Evolutionary conservation across 2,329 filamentous ascomycete species (phyloP).

Genomic region (Plenodomus biglobosus): DNA sequence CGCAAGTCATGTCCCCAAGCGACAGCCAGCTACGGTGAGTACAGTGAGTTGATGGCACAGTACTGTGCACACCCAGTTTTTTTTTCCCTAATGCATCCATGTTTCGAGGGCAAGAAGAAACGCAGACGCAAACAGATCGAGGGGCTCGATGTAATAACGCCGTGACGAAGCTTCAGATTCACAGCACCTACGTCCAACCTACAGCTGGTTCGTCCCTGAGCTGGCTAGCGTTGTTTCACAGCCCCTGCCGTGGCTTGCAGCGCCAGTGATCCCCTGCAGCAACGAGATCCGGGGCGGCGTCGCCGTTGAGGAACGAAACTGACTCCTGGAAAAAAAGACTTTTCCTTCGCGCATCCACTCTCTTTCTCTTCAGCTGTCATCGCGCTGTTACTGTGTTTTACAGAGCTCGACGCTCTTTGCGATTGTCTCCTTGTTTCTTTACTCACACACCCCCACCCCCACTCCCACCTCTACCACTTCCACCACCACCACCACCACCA

Average conservation of each 20-base stretch:
- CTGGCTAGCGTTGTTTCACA: conserved; percentile 19
- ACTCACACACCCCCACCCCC: conserved; percentile 14
- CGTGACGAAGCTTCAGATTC: conserved; percentile 5
- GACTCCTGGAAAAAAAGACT: conserved; percentile 9
- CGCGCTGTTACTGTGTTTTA: conserved; percentile 17
- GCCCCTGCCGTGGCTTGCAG: conserved; percentile 20
- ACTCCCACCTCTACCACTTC: too few species aligned
- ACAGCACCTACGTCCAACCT: too few species aligned
- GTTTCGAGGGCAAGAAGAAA: too few species aligned
- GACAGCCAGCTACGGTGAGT: too few species aligned
- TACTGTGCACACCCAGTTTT: too few species aligned
- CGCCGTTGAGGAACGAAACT: conserved; percentile 11
- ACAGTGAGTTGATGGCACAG: too few species aligned
- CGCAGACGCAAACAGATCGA: background rate
- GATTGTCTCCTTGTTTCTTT: conserved; percentile 18
- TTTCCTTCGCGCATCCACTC: conserved; percentile 16
- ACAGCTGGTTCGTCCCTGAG: conserved; percentile 23
- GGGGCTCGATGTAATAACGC: background rate
- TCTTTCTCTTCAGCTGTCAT: conserved; percentile 5
- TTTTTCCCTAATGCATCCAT: too few species aligned
- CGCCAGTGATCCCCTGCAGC: conserved; percentile 22
- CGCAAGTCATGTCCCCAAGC: too few species aligned
- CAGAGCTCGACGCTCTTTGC: conserved; percentile 26
- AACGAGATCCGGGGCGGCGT: conserved; percentile 14
- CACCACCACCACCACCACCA: too few species aligned